Evolutionary conservation across 176 grass and related monocot genomes (phyloP), one percentile per base, ranked within the genome.

Genomic region (Triticum turgidum): DNA sequence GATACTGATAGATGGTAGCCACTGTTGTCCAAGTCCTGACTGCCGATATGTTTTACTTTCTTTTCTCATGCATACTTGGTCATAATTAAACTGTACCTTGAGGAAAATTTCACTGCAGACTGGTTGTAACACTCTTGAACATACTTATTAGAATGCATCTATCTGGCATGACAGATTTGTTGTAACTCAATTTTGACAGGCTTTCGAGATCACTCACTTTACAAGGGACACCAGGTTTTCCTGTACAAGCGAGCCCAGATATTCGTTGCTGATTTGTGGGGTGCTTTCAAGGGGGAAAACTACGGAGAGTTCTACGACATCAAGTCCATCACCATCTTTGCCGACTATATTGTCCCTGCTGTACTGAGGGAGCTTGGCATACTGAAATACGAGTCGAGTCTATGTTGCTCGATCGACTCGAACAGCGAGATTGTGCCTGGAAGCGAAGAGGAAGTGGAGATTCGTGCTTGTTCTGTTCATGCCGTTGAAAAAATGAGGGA

Each of bases 241-340:
- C 73, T 99, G 69, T 99, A 99, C 87, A 99, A 99, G 90, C 92
- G 97, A 73, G 97, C 94, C 63, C 97, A 99, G 74, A 99, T 99
- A 79, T 96, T 99, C 88, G 97, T 88, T 68, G 94, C 92, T 78
- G 94, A 96, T 92, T 81, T 96, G 47, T 99, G 97, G 97, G 92
- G 97, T 13, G 92, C 97, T 54, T 99, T 99, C 52, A 99, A 96
- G 89, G 92, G 90, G 62, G 22, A 90, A 83, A 91, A 87, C 78
- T 93, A 87, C 21, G 92, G 97, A 30, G 76, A 94, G 66, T 99
- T 99, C 73, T 4, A 91, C 4, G 92, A 96, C 83, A 89, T 96
- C 45, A 81, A 84, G 25, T 92, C 90, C 63, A 88, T 99, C 69
- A 99, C 94, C 35, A 99, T 99, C 86, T 96, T 99, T 85, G 97